Conservation (phyloP, 352 stramenopile genomes). For the Stephanocyclus meneghinianus region DNA sequence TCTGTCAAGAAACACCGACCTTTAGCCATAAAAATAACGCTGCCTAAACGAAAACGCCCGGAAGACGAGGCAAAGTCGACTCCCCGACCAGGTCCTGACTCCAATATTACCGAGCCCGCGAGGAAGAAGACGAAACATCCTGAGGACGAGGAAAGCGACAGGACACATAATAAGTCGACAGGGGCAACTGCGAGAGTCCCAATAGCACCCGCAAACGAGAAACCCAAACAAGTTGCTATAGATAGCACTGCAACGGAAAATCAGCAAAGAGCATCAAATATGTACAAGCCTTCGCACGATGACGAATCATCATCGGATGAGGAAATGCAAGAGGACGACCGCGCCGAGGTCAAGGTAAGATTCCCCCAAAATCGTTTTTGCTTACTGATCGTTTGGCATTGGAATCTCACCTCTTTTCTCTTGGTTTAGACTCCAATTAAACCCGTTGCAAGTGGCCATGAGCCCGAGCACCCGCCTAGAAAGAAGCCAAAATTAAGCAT, state of each 20-base stretch:
- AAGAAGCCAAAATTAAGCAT: conserved; percentile 49
- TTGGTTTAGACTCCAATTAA: not conserved
- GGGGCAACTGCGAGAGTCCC: not conserved
- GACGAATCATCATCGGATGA: conserved; percentile 28
- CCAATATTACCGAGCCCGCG: not conserved
- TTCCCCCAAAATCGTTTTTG: not conserved
- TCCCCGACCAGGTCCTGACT: not conserved
- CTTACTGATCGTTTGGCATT: not conserved
- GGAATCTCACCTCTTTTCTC: not conserved
- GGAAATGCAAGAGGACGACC: conserved; percentile 34
- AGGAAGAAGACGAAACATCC: conserved; percentile 20
- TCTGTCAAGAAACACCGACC: conserved; percentile 38
- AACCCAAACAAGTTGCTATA: not conserved
- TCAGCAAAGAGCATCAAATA: not conserved
- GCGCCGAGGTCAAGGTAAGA: conserved; percentile 13
- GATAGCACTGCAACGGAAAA: not conserved
- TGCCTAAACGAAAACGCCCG: conserved; percentile 32
- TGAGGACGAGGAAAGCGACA: conserved; percentile 17
- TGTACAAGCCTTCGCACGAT: not conserved
- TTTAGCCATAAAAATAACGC: conserved; percentile 45
- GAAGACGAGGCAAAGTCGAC: conserved; percentile 2
- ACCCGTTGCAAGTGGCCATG: not conserved
- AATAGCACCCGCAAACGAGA: not conserved
- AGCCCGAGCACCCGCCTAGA: conserved; percentile 9
- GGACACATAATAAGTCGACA: not conserved